Evolutionary conservation across 129 eudicot species (phyloP), one percentile per base, ranked within the genome.

Genomic region (Erigeron canadensis): DNA sequence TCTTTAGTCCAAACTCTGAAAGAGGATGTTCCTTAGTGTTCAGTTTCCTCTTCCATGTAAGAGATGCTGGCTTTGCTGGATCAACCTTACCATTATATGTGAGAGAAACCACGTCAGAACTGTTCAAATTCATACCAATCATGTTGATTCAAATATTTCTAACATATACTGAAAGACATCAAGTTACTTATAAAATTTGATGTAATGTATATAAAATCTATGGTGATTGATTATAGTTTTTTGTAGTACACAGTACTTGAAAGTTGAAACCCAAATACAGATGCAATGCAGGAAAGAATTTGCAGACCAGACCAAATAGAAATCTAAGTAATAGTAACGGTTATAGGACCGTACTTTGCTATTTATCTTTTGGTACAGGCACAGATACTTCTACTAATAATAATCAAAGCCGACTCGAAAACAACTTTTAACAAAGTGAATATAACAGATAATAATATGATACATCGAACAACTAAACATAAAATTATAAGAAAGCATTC

Each of bases 41-140:
- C 45, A 90, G 47, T 74, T 83, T 90, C 56, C 94, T 82, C 75
- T 85, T 83, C 96, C 90, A 90, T 46, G 95, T 83, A 65, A 87
- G 84, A 76, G 88, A 73, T 63, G 88, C 85, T 63, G 87, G 93
- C 62, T 65, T 76, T 69, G 81, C 83, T 34, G 96, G 88, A 73
- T 86, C 88, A 71, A 75, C 86, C 76, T 67, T 79, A 75, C 65
- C 84, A 86, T 86, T 55, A 5, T 3, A 50, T 50, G 12, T 21
- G 37, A 8, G 22, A 57, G 13, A 28, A 3, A 2, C 39, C 40
- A 22, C 1, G 16, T 57, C 38, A 10, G 37, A 28, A 28, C 34
- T 28, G 34, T 28, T 28, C 10, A 57, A 59, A n/a, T 65, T 46
- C 45, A 56, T 21, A 70, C 65, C 75, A 70, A 70, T 55, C 18